A percentile compares a stretch with the other conserved stretches of the same genome.
Evolutionary conservation across 2,329 filamentous ascomycete species (phyloP).

Genomic region (Colletotrichum sp.): DNA sequence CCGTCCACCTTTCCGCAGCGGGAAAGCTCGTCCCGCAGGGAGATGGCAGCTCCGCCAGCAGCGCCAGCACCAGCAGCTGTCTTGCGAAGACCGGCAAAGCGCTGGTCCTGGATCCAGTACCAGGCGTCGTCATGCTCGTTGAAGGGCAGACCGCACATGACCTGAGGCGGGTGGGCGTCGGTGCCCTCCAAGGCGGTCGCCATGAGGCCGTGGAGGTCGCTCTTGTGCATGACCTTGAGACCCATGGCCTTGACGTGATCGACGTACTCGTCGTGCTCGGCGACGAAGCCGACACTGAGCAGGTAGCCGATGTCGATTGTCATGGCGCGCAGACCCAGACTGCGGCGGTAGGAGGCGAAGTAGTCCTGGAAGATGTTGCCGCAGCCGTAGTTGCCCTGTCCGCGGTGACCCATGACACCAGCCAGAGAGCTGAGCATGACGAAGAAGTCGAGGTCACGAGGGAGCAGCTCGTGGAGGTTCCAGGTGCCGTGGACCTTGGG

Average conservation of each 20-base stretch:
- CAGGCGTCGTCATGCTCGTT: conserved; percentile 10
- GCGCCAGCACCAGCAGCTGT: neutral
- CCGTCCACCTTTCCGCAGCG: conserved; percentile 7
- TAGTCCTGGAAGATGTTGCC: conserved; percentile 48
- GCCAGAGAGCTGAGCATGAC: conserved; percentile 35
- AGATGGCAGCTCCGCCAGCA: neutral
- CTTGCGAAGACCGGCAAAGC: conserved; percentile 3
- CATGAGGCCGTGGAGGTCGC: conserved; percentile 12
- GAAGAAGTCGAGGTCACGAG: conserved; percentile 38
- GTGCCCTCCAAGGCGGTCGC: conserved; percentile 11
- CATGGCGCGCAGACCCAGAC: conserved; percentile 44
- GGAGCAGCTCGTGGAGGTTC: conserved; percentile 34
- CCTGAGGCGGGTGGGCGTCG: conserved; percentile 3
- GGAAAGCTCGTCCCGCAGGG: conserved; percentile 1
- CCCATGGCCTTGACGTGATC: conserved; percentile 18
- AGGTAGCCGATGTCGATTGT: conserved; percentile 60
- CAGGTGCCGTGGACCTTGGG: conserved; percentile 38
- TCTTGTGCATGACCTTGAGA: conserved; percentile 11
- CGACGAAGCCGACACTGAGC: conserved; percentile 53
- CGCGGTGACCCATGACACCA: conserved; percentile 29
- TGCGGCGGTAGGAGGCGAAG: conserved; percentile 44
- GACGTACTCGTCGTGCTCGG: conserved; percentile 42
- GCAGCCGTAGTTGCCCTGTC: conserved; percentile 49
- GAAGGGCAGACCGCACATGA: conserved; percentile 9
- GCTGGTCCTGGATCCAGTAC: conserved; percentile 18